These are phyloP conservation scores for Magnusiomyces sp. DNA, from an alignment of 1,139 yeast genomes.

Conservation along the genomic window DNA sequence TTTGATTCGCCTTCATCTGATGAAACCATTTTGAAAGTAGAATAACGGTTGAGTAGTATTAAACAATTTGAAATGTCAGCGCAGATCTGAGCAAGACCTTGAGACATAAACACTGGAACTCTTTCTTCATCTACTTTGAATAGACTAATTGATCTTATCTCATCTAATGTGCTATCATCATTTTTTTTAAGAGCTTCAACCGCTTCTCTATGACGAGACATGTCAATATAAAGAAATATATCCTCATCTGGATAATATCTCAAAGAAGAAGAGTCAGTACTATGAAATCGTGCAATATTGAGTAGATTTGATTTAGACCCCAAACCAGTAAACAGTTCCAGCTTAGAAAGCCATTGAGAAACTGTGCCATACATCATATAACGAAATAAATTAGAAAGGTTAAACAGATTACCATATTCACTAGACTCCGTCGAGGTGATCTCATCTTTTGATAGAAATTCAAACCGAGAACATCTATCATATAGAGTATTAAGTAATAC, in stretches of 20 bases:
- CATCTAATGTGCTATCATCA: too few species aligned
- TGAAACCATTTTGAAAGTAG: background rate
- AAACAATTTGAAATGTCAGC: conserved; percentile 13
- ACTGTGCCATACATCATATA: conserved; percentile 19
- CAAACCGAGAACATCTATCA: conserved; percentile 17
- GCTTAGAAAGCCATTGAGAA: conserved; percentile 22
- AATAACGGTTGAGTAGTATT: conserved; percentile 4
- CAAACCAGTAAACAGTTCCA: conserved; percentile 21
- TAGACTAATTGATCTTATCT: conserved; percentile 1
- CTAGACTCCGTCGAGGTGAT: background rate
- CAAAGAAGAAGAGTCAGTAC: too few species aligned
- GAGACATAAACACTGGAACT: conserved; percentile 12
- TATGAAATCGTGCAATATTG: too few species aligned
- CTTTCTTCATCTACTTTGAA: conserved; percentile 9
- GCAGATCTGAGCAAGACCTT: conserved; percentile 9
- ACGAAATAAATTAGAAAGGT: conserved; percentile 17
- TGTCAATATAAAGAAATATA: too few species aligned
- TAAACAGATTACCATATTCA: background rate
- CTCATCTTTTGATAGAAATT: conserved; percentile 14
- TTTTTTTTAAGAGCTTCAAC: too few species aligned
- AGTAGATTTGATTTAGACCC: conserved; percentile 9
- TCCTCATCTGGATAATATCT: too few species aligned
- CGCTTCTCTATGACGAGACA: too few species aligned
- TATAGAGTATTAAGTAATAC: conserved; percentile 24
- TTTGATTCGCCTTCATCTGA: too few species aligned